A percentile compares a stretch with the other conserved stretches of the same genome.
Conservation (phyloP, 371 early-diverging fungal species). For the Blastocladiella emersonii region DNA sequence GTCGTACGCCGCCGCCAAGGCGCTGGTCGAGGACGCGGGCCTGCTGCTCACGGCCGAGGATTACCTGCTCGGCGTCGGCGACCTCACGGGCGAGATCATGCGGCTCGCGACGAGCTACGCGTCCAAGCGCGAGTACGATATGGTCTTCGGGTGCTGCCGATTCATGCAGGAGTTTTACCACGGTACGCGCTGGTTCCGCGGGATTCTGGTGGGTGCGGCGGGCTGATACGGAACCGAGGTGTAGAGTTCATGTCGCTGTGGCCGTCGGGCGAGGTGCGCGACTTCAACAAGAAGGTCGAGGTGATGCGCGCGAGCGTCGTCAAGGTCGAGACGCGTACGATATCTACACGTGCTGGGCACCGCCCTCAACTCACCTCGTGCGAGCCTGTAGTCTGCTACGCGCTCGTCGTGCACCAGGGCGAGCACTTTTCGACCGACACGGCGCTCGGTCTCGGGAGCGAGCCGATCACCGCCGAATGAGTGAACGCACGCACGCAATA, state of each 20-base stretch:
- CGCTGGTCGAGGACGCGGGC: neutral
- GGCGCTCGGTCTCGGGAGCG: no score
- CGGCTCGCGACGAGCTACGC: constrained; percentile 33
- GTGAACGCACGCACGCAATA: no score
- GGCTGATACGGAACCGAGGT: neutral
- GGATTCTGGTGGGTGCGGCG: neutral
- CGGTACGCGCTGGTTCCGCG: constrained; percentile 9
- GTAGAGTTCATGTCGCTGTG: constrained; percentile 10
- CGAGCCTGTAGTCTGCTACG: no score
- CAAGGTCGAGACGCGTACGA: constrained; percentile 24
- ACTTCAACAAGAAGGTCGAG: constrained; percentile 21
- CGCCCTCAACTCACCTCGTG: no score
- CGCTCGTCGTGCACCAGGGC: no score
- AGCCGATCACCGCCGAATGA: no score
- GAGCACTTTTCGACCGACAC: no score
- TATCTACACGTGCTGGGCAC: no score
- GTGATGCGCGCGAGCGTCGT: constrained; percentile 22
- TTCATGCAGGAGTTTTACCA: constrained; percentile 21
- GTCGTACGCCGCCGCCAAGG: neutral
- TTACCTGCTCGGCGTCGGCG: constrained; percentile 33
- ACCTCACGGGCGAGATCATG: constrained; percentile 41
- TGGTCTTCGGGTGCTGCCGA: constrained; percentile 15
- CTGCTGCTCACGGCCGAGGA: constrained; percentile 19
- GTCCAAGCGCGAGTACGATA: constrained; percentile 21
- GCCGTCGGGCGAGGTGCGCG: constrained; percentile 1